phyloP scores from a whole-genome alignment of 2,329 filamentous ascomycete genomes.

The Sclerotinia subarctica region DNA sequence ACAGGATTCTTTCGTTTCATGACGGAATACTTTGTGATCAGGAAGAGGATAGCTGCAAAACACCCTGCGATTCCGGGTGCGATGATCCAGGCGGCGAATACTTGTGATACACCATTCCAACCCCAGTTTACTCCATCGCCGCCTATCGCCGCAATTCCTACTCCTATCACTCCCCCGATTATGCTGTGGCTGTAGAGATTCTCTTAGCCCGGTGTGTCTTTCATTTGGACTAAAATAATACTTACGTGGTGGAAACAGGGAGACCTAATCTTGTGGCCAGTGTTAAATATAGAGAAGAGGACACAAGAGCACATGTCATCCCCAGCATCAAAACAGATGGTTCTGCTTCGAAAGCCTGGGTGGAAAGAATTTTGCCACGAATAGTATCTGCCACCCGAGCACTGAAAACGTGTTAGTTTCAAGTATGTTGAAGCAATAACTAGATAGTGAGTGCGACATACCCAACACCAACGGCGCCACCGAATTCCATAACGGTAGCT shows the following conservation, averaged over 20 bases:
- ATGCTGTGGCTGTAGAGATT: constrained; percentile 53
- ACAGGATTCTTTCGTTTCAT: constrained; percentile 69
- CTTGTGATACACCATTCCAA: constrained; percentile 43
- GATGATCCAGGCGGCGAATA: constrained; percentile 69
- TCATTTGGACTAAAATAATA: neutral
- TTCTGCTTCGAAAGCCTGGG: constrained; percentile 54
- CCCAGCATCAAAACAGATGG: constrained; percentile 67
- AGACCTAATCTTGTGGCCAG: constrained; percentile 73
- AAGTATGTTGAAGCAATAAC: neutral
- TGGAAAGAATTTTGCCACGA: constrained; percentile 73
- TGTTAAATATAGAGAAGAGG: constrained; percentile 71
- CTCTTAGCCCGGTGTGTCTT: neutral
- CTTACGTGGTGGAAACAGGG: constrained; percentile 64
- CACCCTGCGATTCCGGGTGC: constrained; percentile 63
- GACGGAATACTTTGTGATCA: constrained; percentile 68
- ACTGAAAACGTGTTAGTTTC: constrained; percentile 49
- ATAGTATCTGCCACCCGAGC: constrained; percentile 72
- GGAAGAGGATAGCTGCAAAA: constrained; percentile 67
- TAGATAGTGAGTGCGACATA: neutral
- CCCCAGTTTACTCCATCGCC: constrained; percentile 63
- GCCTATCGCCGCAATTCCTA: constrained; percentile 65
- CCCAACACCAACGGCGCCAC: constrained; percentile 53
- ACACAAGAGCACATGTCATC: constrained; percentile 62
- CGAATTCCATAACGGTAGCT: constrained; percentile 64
- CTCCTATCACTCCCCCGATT: constrained; percentile 65